Evolutionary conservation across 164 flowering plant species (phyloP), one percentile per base, ranked within the genome.

Genomic region (Umbilicus rupestris): DNA sequence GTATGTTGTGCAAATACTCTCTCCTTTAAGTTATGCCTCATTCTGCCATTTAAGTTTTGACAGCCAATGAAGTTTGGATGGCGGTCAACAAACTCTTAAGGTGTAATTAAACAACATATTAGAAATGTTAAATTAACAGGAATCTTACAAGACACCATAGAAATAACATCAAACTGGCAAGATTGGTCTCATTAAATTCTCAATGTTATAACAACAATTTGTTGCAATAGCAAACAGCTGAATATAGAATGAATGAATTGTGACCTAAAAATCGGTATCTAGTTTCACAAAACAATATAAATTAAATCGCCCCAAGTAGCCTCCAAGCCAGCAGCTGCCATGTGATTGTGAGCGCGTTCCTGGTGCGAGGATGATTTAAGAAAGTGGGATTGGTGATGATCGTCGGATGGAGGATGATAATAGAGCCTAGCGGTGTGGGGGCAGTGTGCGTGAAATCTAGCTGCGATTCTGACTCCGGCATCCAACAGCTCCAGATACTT

Each of bases 401-500:
- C 65, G 17, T 63, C 65, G 5, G 45, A 37, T 19, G 65, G 65
- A 39, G 65, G 65, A 33, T 63, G 46, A 31, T 63, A 62, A 62
- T 60, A 60, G 20, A 63, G 45, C 22, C 65, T 20, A 14, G 45
- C 46, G 28, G 65, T 63, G 31, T 63, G 65, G 6, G 65, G 65
- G 46, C 65, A 63, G 46, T 63, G 65, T 1, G 65, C 44, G 35
- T 63, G 65, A 24, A 63, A 63, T 33, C 65, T 63, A 10, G 65
- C 65, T 41, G 45, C 65, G 14, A 63, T 35, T 63, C 65, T 63
- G 45, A 63, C 65, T 12, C 65, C 46, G 29, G 26, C 65, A 63
- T 63, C 65, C 45, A 63, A 63, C 45, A 63, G 28, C 46, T 63
- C 65, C 3, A 63, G 29, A 41, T 63, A 63, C 46, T 63, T 63